These are phyloP conservation scores for Teunomyces barrocoloradensis DNA, from an alignment of 805 yeast species.

Conservation along the genomic window DNA sequence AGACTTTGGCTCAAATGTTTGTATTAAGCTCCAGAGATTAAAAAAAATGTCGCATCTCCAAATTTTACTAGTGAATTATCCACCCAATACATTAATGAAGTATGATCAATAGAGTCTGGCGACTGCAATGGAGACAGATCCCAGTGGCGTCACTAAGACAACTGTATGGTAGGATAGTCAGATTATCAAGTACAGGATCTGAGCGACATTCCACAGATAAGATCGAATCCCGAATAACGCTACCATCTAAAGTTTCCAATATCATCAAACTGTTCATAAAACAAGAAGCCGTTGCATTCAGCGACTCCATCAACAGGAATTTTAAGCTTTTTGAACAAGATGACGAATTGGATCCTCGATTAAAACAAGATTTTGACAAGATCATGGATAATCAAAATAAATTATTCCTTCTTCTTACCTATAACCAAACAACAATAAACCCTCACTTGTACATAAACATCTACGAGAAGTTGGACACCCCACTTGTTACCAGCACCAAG, in stretches of 20 bases:
- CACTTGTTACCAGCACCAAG: slow-evolving; percentile 18
- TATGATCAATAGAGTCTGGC: slow-evolving; percentile 2
- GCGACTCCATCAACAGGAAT: slow-evolving; percentile 9
- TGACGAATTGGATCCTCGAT: slow-evolving; percentile 10
- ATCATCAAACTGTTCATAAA: slow-evolving; percentile 9
- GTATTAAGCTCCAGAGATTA: neutral
- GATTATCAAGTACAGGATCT: neutral
- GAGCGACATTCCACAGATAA: neutral
- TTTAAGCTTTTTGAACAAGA: neutral
- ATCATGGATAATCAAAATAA: slow-evolving; percentile 29
- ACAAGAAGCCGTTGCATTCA: slow-evolving; percentile 11
- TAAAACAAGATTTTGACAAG: slow-evolving; percentile 17
- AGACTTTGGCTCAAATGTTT: neutral
- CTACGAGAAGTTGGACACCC: slow-evolving; percentile 14
- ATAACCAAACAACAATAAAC: slow-evolving; percentile 30
- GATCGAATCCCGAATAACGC: slow-evolving; percentile 1
- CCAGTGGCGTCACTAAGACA: neutral
- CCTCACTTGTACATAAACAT: slow-evolving; percentile 25
- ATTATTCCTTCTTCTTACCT: slow-evolving; percentile 27
- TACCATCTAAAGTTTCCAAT: slow-evolving; percentile 6
- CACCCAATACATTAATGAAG: slow-evolving; percentile 2
- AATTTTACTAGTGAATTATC: neutral
- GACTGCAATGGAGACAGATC: neutral
- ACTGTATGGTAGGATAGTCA: neutral
- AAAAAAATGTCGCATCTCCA: slow-evolving; percentile 1